These are phyloP conservation scores for Colletotrichum tanaceti DNA, from an alignment of 2,329 filamentous ascomycete genomes.

Conservation along the genomic window DNA sequence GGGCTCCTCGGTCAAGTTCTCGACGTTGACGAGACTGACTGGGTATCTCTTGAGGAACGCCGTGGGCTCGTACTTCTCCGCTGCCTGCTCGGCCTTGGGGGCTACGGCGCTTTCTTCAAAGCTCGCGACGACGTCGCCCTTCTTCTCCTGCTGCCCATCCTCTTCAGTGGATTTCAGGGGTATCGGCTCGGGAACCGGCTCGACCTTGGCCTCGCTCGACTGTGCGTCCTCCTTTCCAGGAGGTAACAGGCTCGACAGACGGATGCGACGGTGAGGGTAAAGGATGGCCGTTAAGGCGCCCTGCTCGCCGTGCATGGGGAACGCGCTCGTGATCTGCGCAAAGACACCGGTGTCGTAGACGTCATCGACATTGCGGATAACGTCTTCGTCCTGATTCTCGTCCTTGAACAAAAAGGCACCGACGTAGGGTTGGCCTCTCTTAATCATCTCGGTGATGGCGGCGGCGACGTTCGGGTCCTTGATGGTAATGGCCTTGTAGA, in stretches of 20 bases:
- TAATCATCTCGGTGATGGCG: conserved; percentile 96
- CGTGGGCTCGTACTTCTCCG: conserved; percentile 82
- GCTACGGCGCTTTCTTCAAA: conserved; percentile 87
- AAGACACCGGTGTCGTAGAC: conserved; percentile 98
- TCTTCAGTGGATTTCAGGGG: conserved; percentile 65
- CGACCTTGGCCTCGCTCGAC: conserved; percentile 63
- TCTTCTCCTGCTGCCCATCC: conserved; percentile 71
- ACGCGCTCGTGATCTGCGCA: conserved; percentile 96
- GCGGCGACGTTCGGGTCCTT: conserved; percentile 90
- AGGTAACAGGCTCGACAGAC: conserved; percentile 84
- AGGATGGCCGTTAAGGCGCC: conserved; percentile 90
- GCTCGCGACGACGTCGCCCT: conserved; percentile 95
- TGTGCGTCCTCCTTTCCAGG: conserved; percentile 67
- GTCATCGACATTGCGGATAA: conserved; percentile 89
- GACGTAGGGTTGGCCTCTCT: conserved; percentile 95
- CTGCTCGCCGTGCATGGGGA: conserved; percentile 88
- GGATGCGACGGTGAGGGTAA: conserved; percentile 95
- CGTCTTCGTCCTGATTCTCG: conserved; percentile 91
- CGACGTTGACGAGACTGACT: conserved; percentile 94
- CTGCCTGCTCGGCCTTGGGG: conserved; percentile 61
- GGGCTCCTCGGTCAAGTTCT: conserved; percentile 89
- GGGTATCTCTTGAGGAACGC: conserved; percentile 91
- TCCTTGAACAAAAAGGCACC: conserved; percentile 98
- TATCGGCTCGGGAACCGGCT: conserved; percentile 68
- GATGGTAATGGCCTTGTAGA: conserved; percentile 99